Base-by-base conservation (phyloP, 495 filamentous ascomycete species). In the Beverwykella pulmonaria region DNA sequence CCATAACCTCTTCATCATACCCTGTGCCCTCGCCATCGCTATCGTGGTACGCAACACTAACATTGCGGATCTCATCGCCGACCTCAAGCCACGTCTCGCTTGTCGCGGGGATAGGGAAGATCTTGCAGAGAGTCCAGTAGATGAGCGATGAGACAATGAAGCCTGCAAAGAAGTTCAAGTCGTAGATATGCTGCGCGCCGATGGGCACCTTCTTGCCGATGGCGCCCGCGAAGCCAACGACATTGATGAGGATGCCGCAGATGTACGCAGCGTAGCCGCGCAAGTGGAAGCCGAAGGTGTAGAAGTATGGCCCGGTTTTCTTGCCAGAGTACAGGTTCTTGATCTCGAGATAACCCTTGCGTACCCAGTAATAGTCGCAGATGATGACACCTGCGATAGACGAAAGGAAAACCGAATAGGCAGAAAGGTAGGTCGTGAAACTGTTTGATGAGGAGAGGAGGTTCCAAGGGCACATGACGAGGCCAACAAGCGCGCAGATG, bases 361-460 rank as follows among this genome's bases (percentile, higher is more conserved):
- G 90, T 20, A 96, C 91, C 62, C 91, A 67, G 77, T 96, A 97
- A 81, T 97, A 97, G 77, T 97, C 93, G 75, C 80, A 86, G 72
- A 92, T 82, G 73, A 97, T 94, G 60, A 95, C 91, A 19, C 92
- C 93, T 15, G 92, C 93, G 70, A 97, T 94, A 39, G 91, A 91
- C 50, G 90, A 93, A 25, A 97, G 86, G 79, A 97, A 97, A 64
- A 97, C 90, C n/a, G 90, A 92, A 80, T 97, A 97, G 25, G 93
- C 90, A 14, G 90, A 93, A 5, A 97, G 87, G 71, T 97, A 97
- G 48, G 90, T 93, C n/a, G 90, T 93, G 81, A 97, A 97, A 74
- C 90, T 86, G 78, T 95, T 96, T n/a, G 85, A 83, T 7, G 81
- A 78, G 0, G 83, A 86, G 22, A 95, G 85, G 0, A 97, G 82